These are phyloP conservation scores for Litchi chinensis DNA, from an alignment of 345 rosid species.

Conservation along the genomic window DNA sequence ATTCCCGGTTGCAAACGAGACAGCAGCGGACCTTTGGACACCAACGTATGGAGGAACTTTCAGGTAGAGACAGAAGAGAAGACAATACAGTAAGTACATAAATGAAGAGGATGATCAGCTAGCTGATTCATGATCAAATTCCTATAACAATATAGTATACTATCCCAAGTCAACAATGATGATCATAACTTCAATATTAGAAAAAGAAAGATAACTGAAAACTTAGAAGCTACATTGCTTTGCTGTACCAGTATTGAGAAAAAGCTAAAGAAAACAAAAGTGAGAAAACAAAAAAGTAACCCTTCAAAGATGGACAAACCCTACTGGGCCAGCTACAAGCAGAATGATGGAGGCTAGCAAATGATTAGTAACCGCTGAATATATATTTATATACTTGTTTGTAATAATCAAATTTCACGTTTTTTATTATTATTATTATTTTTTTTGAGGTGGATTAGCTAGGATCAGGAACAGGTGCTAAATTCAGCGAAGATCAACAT, in stretches of 20 bases:
- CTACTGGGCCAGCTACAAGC: conserved; percentile 45
- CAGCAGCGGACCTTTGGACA: conserved; percentile 67
- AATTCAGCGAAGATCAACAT: conserved; percentile 36
- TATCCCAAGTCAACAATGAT: conserved; percentile 9
- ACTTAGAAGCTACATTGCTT: conserved; percentile 35
- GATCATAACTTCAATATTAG: conserved; percentile 23
- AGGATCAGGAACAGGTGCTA: conserved; percentile 60
- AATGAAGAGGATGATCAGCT: too few species aligned
- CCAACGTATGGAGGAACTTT: conserved; percentile 78
- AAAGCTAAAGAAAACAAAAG: conserved; percentile 42
- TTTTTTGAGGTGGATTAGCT: neutral
- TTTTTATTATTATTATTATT: too few species aligned
- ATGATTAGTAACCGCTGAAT: conserved; percentile 33
- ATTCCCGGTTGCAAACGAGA: conserved; percentile 64
- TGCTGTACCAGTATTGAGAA: conserved; percentile 42
- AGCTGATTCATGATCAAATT: too few species aligned
- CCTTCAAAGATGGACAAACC: conserved; percentile 34
- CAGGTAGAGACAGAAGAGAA: conserved; percentile 33
- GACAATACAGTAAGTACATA: neutral
- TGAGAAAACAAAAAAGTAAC: conserved; percentile 19
- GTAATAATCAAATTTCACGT: conserved; percentile 2
- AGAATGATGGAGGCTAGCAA: conserved; percentile 45
- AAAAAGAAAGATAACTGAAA: conserved; percentile 24
- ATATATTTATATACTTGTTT: neutral
- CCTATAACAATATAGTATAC: neutral